Evolutionary conservation across 352 stramenopile genomes (phyloP).

Genomic region (Pythium sp.): DNA sequence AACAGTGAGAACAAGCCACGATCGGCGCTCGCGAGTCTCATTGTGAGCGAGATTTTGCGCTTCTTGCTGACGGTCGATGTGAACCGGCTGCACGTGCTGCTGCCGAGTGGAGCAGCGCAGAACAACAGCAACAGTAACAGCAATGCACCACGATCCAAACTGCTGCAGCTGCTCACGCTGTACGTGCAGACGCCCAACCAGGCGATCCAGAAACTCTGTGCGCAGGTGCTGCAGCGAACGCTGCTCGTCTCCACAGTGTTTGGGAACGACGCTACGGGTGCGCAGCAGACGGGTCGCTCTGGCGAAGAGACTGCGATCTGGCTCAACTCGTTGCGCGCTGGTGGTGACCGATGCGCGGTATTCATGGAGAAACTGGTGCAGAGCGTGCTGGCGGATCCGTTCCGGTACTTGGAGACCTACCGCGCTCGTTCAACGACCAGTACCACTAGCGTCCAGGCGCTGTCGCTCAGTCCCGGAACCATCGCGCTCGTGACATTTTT

Average conservation of each 20-base stretch:
- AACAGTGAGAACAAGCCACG: neutral
- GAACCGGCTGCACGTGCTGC: constrained; percentile 55
- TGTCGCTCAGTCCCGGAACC: constrained; percentile 42
- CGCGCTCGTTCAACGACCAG: constrained; percentile 10
- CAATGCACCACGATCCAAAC: constrained; percentile 36
- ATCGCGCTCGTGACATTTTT: constrained; percentile 54
- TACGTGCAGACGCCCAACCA: constrained; percentile 40
- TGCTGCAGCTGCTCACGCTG: constrained; percentile 64
- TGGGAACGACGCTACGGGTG: constrained; percentile 25
- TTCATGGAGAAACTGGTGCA: constrained; percentile 51
- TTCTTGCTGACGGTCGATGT: constrained; percentile 63
- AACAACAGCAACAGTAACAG: constrained; percentile 20
- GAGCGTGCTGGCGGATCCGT: constrained; percentile 42
- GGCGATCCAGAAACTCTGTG: constrained; percentile 37
- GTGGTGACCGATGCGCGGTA: constrained; percentile 31
- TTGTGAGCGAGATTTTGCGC: constrained; percentile 69
- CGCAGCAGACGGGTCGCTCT: constrained; percentile 20
- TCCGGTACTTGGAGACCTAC: constrained; percentile 39
- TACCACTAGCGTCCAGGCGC: neutral
- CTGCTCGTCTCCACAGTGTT: constrained; percentile 58
- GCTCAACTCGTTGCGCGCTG: constrained; percentile 52
- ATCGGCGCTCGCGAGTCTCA: constrained; percentile 43
- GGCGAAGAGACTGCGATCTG: constrained; percentile 61
- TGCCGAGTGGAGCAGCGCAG: constrained; percentile 18
- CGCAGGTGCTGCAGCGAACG: constrained; percentile 50